These are phyloP conservation scores for Dothistroma pini DNA, from an alignment of 2,329 filamentous ascomycete genomes.

Conservation along the genomic window DNA sequence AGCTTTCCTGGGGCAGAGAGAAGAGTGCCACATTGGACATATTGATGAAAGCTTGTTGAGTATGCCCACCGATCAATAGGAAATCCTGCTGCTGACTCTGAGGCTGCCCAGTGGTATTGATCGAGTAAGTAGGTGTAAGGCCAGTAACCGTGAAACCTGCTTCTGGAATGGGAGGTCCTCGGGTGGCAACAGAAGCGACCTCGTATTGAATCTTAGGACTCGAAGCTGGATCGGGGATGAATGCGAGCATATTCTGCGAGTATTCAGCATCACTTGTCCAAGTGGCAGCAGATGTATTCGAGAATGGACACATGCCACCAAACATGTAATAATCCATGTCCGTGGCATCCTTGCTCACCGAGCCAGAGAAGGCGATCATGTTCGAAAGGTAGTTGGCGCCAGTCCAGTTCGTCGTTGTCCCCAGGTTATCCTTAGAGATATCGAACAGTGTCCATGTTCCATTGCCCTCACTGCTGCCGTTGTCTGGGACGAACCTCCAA, in stretches of 20 bases:
- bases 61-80: conserved; percentile 82
- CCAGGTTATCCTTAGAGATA: conserved; percentile 35
- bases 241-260: conserved; percentile 70
- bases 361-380: conserved; percentile 66
- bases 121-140: conserved; percentile 66
- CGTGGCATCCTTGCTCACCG: conserved; percentile 51
- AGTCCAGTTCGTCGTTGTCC: conserved; percentile 34
- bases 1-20: conserved; percentile 78
- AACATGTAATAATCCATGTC: conserved; percentile 67
- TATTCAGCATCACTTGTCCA: conserved; percentile 73
- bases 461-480: conserved; percentile 42
- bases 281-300: conserved; percentile 40
- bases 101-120: conserved; percentile 52
- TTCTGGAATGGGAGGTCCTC: conserved; percentile 69
- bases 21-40: conserved; percentile 89
- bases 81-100: conserved; percentile 73
- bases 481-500: conserved; percentile 63
- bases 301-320: conserved; percentile 79
- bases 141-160: conserved; percentile 83
- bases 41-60: conserved; percentile 78
- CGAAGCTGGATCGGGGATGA: conserved; percentile 49
- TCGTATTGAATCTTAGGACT: conserved; percentile 42
- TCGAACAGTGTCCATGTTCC: conserved; percentile 51
- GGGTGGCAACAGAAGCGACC: conserved; percentile 47
- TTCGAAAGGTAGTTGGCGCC: conserved; percentile 57